A percentile compares a stretch with the other conserved stretches of the same genome.
phyloP scores from a whole-genome alignment of 192 early-diverging fungal species.

The Physocladia obscura region DNA sequence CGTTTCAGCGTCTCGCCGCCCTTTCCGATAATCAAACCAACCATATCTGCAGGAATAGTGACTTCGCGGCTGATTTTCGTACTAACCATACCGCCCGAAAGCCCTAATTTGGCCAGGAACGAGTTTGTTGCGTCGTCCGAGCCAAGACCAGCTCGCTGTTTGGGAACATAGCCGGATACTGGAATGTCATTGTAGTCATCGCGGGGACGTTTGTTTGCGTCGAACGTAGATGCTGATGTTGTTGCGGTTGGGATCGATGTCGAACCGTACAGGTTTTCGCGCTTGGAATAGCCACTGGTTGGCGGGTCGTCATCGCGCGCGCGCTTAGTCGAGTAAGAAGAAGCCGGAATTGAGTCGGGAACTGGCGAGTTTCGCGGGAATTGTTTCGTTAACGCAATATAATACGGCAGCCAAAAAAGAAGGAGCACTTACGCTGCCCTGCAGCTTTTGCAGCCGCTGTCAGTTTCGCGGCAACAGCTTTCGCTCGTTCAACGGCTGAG shows the following conservation, averaged over 20 bases:
- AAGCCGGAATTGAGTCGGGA: not conserved
- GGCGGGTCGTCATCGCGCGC: constrained; percentile 1
- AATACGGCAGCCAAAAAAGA: not conserved
- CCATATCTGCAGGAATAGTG: constrained; percentile 17
- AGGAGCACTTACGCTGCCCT: constrained; percentile 1
- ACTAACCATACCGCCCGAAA: not conserved
- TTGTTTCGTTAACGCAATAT: no score
- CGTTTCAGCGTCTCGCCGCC: constrained; percentile 75
- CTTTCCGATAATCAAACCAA: constrained; percentile 78
- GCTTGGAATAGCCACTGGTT: constrained; percentile 1
- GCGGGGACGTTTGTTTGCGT: not conserved
- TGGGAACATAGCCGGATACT: not conserved
- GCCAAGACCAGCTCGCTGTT: constrained; percentile 2
- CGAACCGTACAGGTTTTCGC: constrained; percentile 1
- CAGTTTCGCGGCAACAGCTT: constrained; percentile 24
- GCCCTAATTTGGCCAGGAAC: constrained; percentile 15
- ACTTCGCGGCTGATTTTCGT: constrained; percentile 16
- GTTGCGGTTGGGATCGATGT: not conserved
- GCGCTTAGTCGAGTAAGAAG: not conserved
- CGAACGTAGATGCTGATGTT: no score
- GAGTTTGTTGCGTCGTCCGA: constrained; percentile 19
- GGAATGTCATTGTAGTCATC: constrained; percentile 24
- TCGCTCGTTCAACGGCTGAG: constrained; percentile 15
- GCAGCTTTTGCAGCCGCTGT: constrained; percentile 15
- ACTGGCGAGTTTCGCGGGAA: no score